Conservation (phyloP, 129 eudicot genomes). For the Saussurea involucrata region DNA sequence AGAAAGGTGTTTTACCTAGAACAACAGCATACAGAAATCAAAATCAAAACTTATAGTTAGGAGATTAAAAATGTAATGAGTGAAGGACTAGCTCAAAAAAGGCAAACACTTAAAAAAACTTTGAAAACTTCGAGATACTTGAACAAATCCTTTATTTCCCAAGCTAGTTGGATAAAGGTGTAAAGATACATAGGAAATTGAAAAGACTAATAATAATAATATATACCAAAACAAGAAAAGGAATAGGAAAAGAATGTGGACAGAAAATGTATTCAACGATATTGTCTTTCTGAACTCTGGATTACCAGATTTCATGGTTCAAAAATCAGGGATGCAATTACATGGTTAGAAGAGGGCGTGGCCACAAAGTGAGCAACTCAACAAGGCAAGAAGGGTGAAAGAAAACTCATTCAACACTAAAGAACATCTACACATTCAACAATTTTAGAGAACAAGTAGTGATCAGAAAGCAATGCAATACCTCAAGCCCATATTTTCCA, state of each 20-base stretch:
- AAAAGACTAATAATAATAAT: background rate
- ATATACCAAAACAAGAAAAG: background rate
- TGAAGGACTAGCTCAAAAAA: background rate
- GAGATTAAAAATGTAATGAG: background rate
- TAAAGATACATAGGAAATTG: background rate
- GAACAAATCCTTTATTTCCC: background rate
- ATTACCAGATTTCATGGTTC: background rate
- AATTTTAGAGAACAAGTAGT: background rate
- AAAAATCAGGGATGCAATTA: background rate
- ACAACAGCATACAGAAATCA: constrained; percentile 8
- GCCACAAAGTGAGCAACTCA: background rate
- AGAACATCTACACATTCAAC: background rate
- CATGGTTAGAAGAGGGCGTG: background rate
- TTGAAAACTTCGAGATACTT: background rate
- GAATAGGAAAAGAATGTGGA: background rate
- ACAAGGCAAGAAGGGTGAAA: background rate
- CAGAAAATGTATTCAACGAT: background rate
- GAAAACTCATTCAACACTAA: background rate
- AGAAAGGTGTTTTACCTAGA: constrained; percentile 63
- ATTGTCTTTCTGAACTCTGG: background rate
- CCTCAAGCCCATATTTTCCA: constrained; percentile 92
- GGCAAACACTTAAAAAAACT: background rate
- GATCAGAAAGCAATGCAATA: constrained; percentile 24
- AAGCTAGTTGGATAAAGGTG: constrained; percentile 6
- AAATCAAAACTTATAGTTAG: constrained; percentile 2